phyloP scores from a whole-genome alignment of 345 rosid species.

The Rhodomyrtus tomentosa region DNA sequence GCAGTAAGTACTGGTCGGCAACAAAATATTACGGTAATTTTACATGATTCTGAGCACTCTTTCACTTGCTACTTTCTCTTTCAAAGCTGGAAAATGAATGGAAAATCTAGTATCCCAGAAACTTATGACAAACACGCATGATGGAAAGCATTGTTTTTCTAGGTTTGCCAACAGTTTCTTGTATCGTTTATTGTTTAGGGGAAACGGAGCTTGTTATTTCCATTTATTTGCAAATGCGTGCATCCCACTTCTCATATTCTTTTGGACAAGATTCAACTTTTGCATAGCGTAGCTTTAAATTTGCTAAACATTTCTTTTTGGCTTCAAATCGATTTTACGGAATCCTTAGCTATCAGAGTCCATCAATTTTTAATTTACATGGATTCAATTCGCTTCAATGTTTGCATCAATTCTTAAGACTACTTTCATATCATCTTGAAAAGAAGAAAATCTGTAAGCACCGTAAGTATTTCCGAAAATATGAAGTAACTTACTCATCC shows the following conservation, averaged over 20 bases:
- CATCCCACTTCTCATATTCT: not conserved
- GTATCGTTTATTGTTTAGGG: not conserved
- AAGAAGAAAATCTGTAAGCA: no score
- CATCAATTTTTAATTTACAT: no score
- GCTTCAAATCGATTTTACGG: no score
- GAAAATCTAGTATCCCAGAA: not conserved
- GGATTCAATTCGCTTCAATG: no score
- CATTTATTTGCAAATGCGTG: not conserved
- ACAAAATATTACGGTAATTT: not conserved
- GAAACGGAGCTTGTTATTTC: not conserved
- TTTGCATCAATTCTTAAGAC: no score
- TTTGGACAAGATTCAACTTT: not conserved
- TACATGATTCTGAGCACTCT: not conserved
- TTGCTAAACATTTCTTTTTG: not conserved
- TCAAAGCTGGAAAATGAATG: not conserved
- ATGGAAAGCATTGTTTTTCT: not conserved
- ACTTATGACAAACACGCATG: no score
- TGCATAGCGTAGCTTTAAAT: accelerated
- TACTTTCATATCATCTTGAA: no score
- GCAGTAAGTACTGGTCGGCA: not conserved
- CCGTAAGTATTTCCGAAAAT: no score
- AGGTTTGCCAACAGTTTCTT: not conserved
- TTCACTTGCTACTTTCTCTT: not conserved
- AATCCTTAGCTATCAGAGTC: no score
- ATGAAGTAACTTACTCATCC: no score